phyloP scores from a whole-genome alignment of 805 yeast genomes.

The Geotrichum ghanense region DNA sequence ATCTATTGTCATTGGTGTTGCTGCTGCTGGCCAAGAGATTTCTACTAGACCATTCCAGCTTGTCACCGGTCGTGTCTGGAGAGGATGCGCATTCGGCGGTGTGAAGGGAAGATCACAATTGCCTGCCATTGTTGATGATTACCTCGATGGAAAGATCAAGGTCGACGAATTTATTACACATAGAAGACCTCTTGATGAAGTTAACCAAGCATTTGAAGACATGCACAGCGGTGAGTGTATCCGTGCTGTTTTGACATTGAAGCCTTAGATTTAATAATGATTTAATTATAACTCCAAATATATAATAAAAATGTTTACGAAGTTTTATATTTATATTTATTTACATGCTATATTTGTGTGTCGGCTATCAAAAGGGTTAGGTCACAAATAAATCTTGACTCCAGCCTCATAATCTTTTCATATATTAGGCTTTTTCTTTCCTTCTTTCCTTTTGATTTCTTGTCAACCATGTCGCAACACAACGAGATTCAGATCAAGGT shows the following conservation, averaged over 20 bases:
- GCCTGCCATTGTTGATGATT: slow-evolving; percentile 81
- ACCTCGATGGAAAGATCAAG: slow-evolving; percentile 66
- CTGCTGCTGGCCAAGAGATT: slow-evolving; percentile 96
- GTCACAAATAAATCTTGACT: no score
- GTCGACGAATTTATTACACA: slow-evolving; percentile 95
- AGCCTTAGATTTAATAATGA: no score
- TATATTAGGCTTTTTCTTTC: no score
- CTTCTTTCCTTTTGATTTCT: no score
- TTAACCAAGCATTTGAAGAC: slow-evolving; percentile 86
- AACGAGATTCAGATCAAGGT: slow-evolving; percentile 17
- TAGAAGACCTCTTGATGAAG: slow-evolving; percentile 62
- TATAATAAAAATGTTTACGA: no score
- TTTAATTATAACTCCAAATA: no score
- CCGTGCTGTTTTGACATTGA: slow-evolving; percentile 66
- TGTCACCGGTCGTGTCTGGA: slow-evolving; percentile 98
- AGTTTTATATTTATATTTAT: no score
- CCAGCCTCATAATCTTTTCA: no score
- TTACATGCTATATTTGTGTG: no score
- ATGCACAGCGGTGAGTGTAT: slow-evolving; percentile 91
- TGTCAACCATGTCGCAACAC: background rate
- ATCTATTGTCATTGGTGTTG: slow-evolving; percentile 92
- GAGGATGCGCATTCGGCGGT: slow-evolving; percentile 99
- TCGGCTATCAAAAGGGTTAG: no score
- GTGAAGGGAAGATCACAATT: slow-evolving; percentile 95
- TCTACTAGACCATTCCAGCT: slow-evolving; percentile 97